Percentiles rank a stretch among this genome's conserved stretches.
phyloP scores from a whole-genome alignment of 129 eudicot species.

The Arctium minus region DNA sequence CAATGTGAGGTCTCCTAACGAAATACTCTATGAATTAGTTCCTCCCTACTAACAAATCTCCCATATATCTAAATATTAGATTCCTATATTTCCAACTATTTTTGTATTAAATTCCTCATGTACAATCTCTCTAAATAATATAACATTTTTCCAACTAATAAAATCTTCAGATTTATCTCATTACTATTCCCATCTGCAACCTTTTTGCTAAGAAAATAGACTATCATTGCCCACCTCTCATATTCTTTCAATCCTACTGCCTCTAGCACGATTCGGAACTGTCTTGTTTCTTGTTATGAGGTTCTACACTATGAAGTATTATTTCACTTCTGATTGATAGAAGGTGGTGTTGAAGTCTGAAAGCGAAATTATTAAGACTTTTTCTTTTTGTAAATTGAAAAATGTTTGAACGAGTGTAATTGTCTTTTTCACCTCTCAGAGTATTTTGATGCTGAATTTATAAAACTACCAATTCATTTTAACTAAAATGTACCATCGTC shows the following conservation, averaged over 20 bases:
- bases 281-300: neutral
- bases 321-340: neutral
- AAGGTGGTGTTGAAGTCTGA: neutral
- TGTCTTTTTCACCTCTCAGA: neutral
- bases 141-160: neutral
- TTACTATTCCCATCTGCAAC: neutral
- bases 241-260: neutral
- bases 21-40: neutral
- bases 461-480: neutral
- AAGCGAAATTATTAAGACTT: neutral
- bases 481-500: neutral
- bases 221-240: neutral
- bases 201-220: neutral
- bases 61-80: neutral
- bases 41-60: neutral
- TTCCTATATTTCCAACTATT: neutral
- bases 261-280: neutral
- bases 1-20: neutral
- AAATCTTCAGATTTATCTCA: neutral
- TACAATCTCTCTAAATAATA: neutral
- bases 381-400: neutral
- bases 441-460: neutral
- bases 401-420: neutral
- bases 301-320: neutral
- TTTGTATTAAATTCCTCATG: neutral